These are phyloP conservation scores for Suillus occidentalis DNA, from an alignment of 768 basidiomycete genomes.

Conservation along the genomic window DNA sequence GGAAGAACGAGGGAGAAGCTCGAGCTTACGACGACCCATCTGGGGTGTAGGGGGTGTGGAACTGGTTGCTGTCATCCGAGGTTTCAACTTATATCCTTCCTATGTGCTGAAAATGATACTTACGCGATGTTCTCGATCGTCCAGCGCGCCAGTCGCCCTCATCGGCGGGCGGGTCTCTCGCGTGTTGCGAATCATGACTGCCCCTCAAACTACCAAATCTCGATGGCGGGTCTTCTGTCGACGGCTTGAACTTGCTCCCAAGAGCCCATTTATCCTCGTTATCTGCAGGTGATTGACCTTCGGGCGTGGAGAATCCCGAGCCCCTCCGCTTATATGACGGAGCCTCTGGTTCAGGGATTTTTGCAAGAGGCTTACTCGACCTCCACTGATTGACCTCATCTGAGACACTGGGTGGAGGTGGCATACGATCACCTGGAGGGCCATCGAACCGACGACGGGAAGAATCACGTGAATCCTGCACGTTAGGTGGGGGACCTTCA, in stretches of 20 bases:
- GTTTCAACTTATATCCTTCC: slow-evolving; percentile 15
- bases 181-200: slow-evolving; percentile 55
- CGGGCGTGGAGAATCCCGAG: slow-evolving; percentile 53
- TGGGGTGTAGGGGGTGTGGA: slow-evolving; percentile 86
- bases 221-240: slow-evolving; percentile 41
- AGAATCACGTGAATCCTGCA: slow-evolving; percentile 58
- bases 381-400: slow-evolving; percentile 75
- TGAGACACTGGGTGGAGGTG: slow-evolving; percentile 50
- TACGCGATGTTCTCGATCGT: slow-evolving; percentile 60
- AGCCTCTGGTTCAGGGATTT: slow-evolving; percentile 45
- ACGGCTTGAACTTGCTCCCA: slow-evolving; percentile 71
- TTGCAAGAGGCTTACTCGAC: slow-evolving; percentile 46
- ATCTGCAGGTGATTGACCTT: slow-evolving; percentile 57
- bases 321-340: slow-evolving; percentile 54
- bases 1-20: slow-evolving; percentile 79
- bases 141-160: slow-evolving; percentile 74
- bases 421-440: slow-evolving; percentile 41
- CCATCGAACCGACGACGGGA: slow-evolving; percentile 71
- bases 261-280: slow-evolving; percentile 78
- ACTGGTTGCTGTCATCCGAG: slow-evolving; percentile 47
- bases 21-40: slow-evolving; percentile 74
- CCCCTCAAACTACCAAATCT: slow-evolving; percentile 49
- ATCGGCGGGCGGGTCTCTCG: slow-evolving; percentile 47
- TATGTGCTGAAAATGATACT: slow-evolving; percentile 28
- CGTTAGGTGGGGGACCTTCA: slow-evolving; percentile 79